Base-by-base conservation (phyloP, 176 grass and related monocot genomes). In the Ensete ventricosum region DNA sequence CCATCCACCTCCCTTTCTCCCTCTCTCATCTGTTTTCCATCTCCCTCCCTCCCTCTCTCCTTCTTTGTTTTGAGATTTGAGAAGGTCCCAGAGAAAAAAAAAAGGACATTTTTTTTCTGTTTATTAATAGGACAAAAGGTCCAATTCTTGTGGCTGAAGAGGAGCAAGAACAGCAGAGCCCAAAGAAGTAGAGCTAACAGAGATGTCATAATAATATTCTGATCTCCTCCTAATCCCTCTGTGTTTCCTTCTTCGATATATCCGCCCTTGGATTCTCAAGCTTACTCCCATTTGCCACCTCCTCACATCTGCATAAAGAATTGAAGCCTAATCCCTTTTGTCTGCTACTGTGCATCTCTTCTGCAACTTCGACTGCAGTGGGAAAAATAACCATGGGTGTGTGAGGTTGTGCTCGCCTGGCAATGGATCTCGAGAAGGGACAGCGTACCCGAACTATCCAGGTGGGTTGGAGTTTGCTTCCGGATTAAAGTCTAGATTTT, bases 351-450 rank as follows among this genome's bases (percentile, higher is more conserved):
- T 70, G 9, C 17, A 9, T 25, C 8, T 7, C 14, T 20, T 20
- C 9, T 70, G 63, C 50, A 70, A 12, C 67, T 19, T 70, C 14
- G 48, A 51, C 17, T 70, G 67, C 67, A 9, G 48, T 51, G 20
- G 67, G 13, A 11, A 65, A 11, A 11, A 22, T 65, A 50, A 19
- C 50, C 11, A 26, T 29, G 52, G 11, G 72, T 27, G 12, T 55
- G 52, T 55, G 72, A 71, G 9, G 6, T 26, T 73, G 20, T 11
- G 20, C 52, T 74, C 50, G 53, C 72, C 9, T 11, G 13, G 52
- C 0, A 68, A 92, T 92, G 90, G 90, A 92, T 88, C 86, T 89
- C 84, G 90, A 92, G 84, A 74, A 64, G 48, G 76, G 14, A 9
- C 55, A 22, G 52, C 73, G n/a, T 73, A 62, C 52, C 67, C 80